These are phyloP conservation scores for Lobosporangium transversale DNA, from an alignment of 192 early-diverging fungal genomes.

Conservation along the genomic window DNA sequence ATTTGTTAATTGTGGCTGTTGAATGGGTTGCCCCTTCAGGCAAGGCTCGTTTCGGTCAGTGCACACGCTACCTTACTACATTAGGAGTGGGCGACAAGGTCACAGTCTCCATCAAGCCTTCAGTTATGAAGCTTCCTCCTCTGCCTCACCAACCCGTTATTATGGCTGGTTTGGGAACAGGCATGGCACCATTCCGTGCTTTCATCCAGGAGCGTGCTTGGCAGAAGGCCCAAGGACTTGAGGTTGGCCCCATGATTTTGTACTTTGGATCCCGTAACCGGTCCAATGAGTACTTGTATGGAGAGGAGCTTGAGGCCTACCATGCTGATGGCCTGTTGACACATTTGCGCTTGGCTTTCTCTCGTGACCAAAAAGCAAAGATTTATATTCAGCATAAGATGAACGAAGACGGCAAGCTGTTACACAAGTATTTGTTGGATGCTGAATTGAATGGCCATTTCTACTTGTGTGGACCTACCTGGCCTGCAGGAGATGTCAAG, in stretches of 20 bases:
- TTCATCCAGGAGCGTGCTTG: slow-evolving; percentile 95
- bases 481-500: slow-evolving; percentile 94
- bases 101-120: slow-evolving; percentile 93
- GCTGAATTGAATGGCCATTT: slow-evolving; percentile 77
- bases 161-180: slow-evolving; percentile 97
- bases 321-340: slow-evolving; percentile 89
- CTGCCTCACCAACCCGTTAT: slow-evolving; percentile 86
- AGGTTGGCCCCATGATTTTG: slow-evolving; percentile 93
- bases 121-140: slow-evolving; percentile 95
- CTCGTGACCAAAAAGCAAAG: slow-evolving; percentile 93
- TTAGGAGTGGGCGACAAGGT: slow-evolving; percentile 75
- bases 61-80: slow-evolving; percentile 86
- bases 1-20: slow-evolving; percentile 91
- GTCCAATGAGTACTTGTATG: slow-evolving; percentile 94
- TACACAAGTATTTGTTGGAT: slow-evolving; percentile 80
- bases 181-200: slow-evolving; percentile 98
- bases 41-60: slow-evolving; percentile 83
- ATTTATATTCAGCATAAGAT: slow-evolving; percentile 98
- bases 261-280: slow-evolving; percentile 98
- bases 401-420: slow-evolving; percentile 80
- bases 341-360: slow-evolving; percentile 91
- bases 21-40: slow-evolving; percentile 83
- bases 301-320: slow-evolving; percentile 97
- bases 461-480: slow-evolving; percentile 98
- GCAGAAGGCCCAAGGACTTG: slow-evolving; percentile 75